These are phyloP conservation scores for Trichosporon inkin DNA, from an alignment of 1,284 basidiomycete genomes.

Conservation along the genomic window DNA sequence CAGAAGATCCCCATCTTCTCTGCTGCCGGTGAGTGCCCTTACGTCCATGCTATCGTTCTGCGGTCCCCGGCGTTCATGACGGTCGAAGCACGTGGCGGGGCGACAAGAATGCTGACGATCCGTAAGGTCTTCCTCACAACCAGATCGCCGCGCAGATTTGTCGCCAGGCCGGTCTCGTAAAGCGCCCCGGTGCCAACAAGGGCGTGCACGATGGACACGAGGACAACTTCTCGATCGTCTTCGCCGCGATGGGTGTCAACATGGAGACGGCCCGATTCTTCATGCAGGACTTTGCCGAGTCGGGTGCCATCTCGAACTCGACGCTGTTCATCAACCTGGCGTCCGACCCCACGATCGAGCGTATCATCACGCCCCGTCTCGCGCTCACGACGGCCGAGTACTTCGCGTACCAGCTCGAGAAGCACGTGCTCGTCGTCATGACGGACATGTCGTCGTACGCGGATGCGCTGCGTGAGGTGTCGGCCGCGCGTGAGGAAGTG, in stretches of 20 bases:
- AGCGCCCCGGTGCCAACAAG: conserved; percentile 74
- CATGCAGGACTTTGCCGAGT: conserved; percentile 99
- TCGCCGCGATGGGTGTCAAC: conserved; percentile 99
- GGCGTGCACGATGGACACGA: conserved; percentile 98
- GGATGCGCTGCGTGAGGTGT: conserved; percentile 56
- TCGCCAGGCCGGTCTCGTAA: conserved; percentile 96
- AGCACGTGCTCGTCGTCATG: conserved; percentile 97
- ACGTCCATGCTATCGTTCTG: background rate
- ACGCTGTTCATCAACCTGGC: conserved; percentile 98
- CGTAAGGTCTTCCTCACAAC: conserved; percentile 87
- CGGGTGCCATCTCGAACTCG: conserved; percentile 94
- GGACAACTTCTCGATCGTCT: conserved; percentile 99
- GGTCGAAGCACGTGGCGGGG: background rate
- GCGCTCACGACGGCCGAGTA: conserved; percentile 98
- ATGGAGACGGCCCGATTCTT: conserved; percentile 99
- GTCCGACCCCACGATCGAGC: conserved; percentile 99
- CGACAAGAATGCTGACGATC: background rate
- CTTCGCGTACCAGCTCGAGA: conserved; percentile 99
- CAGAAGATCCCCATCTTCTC: conserved; percentile 99
- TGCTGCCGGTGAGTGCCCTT: conserved; percentile 59
- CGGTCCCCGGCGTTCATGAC: background rate
- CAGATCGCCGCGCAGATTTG: conserved; percentile 99
- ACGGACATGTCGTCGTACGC: conserved; percentile 75
- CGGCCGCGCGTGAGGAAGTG: conserved; percentile 98
- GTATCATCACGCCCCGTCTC: conserved; percentile 98